Conservation (phyloP, 225 moss, liverwort and hornwort species). For the Ulota crispa region DNA sequence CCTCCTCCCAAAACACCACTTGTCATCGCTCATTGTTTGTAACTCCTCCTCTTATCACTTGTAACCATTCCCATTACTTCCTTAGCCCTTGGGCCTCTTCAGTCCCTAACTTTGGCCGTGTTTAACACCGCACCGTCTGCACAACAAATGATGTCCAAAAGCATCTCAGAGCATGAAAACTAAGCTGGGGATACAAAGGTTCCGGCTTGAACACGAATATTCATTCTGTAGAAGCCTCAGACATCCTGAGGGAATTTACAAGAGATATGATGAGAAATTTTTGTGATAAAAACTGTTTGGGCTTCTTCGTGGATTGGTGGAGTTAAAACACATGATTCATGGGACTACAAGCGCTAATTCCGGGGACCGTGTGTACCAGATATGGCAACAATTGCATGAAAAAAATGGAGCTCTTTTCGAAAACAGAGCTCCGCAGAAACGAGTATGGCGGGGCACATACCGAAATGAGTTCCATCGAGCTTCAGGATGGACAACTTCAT, state of each 20-base stretch:
- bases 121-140: constrained; percentile 83
- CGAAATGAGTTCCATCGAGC: constrained; percentile 79
- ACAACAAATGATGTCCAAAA: neutral
- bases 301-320: neutral
- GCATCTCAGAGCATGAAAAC: neutral
- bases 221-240: neutral
- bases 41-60: no score
- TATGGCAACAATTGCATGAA: neutral
- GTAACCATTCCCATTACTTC: no score
- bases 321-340: neutral
- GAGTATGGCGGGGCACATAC: constrained; percentile 25
- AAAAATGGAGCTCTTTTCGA: neutral
- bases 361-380: neutral
- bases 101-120: constrained; percentile 75
- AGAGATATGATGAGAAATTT: neutral
- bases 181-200: neutral
- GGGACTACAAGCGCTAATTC: neutral
- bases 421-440: neutral
- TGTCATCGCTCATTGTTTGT: no score
- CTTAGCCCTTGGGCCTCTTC: no score
- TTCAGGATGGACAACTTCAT: constrained; percentile 84
- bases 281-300: neutral
- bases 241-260: neutral
- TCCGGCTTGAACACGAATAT: neutral
- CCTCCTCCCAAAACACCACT: no score